A percentile compares a stretch with the other conserved stretches of the same genome.
These are phyloP conservation scores for Scopulariopsis brevicaulis DNA, from an alignment of 2,329 filamentous ascomycete genomes.

Conservation along the genomic window DNA sequence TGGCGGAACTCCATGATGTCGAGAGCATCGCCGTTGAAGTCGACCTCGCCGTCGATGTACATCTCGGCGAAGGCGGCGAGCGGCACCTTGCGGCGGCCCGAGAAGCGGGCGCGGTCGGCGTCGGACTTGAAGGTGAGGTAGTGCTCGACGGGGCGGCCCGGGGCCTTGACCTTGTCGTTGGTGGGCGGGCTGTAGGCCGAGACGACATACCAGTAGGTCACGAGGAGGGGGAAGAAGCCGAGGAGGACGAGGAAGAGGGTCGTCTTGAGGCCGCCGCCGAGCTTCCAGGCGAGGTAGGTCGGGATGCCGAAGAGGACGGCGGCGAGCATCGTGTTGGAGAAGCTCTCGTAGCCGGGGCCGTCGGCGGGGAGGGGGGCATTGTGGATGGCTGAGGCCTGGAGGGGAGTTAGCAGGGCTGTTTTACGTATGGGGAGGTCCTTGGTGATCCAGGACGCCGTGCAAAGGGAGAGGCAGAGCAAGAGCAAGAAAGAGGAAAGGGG, in stretches of 20 bases:
- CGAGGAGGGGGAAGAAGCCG: slow-evolving; percentile 71
- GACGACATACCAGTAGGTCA: slow-evolving; percentile 69
- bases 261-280: slow-evolving; percentile 79
- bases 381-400: slow-evolving; percentile 78
- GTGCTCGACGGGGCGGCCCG: slow-evolving; percentile 79
- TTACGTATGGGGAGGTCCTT: not conserved
- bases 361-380: slow-evolving; percentile 93
- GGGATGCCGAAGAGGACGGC: slow-evolving; percentile 60
- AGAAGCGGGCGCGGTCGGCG: slow-evolving; percentile 53
- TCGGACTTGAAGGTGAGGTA: slow-evolving; percentile 74
- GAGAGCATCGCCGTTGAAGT: slow-evolving; percentile 87
- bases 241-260: slow-evolving; percentile 78
- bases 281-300: slow-evolving; percentile 69
- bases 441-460: not conserved
- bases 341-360: slow-evolving; percentile 69
- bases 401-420: slow-evolving; percentile 10
- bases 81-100: slow-evolving; percentile 69
- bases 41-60: slow-evolving; percentile 92
- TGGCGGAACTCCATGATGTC: slow-evolving; percentile 89
- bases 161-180: slow-evolving; percentile 83
- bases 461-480: slow-evolving; percentile 12
- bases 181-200: slow-evolving; percentile 77
- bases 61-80: slow-evolving; percentile 95
- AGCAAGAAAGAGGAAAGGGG: not conserved
- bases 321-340: slow-evolving; percentile 73